These are phyloP conservation scores for Salix udensis DNA, from an alignment of 345 rosid species.

Conservation along the genomic window DNA sequence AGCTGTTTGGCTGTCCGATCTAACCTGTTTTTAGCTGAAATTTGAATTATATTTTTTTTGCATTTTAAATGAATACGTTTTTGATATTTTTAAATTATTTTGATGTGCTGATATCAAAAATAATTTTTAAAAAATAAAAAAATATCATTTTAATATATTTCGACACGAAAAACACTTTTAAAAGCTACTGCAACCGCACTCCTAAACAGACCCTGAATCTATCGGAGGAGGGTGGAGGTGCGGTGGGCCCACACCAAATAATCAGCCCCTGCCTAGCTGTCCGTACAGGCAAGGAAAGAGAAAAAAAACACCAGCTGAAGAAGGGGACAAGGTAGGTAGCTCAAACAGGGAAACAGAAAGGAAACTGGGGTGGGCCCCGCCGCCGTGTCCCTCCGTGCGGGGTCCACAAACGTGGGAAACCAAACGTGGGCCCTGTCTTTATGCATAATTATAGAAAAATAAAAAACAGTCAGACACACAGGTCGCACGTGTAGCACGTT, in stretches of 20 bases:
- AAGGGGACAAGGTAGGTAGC: conserved; percentile 16
- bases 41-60: no score
- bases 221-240: neutral
- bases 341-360: conserved; percentile 37
- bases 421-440: neutral
- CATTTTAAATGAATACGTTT: no score
- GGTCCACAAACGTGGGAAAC: conserved; percentile 18
- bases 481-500: conserved; percentile 12
- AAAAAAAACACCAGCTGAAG: neutral
- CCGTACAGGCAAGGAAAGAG: conserved; percentile 37
- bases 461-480: neutral
- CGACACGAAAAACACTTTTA: no score
- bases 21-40: no score
- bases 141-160: no score
- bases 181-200: no score
- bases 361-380: conserved; percentile 38
- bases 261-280: conserved; percentile 38
- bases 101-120: no score
- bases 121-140: no score
- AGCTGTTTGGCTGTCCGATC: no score
- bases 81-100: no score
- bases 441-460: no score
- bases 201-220: neutral
- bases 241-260: conserved; percentile 26
- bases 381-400: neutral